These are phyloP conservation scores for Panicum virgatum DNA, from an alignment of 202 grass and related monocot genomes.

Conservation along the genomic window DNA sequence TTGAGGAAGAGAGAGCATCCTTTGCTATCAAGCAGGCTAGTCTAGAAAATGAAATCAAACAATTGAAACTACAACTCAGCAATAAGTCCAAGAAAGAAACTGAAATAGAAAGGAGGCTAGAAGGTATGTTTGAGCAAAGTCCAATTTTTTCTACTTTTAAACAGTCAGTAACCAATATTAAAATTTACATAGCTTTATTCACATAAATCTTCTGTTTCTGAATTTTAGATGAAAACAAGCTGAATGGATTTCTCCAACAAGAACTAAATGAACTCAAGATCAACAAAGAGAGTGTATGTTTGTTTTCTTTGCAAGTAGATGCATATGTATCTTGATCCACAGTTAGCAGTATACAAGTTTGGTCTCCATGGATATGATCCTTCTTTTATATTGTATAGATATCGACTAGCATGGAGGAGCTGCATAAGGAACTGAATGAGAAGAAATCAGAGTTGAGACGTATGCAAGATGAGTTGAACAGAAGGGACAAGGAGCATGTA, in stretches of 20 bases:
- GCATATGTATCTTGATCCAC: slow-evolving; percentile 15
- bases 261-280: slow-evolving; percentile 76
- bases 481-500: slow-evolving; percentile 44
- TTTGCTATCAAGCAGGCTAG: slow-evolving; percentile 44
- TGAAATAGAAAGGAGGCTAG: slow-evolving; percentile 57
- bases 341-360: not conserved
- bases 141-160: slow-evolving; percentile 26
- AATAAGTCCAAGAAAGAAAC: slow-evolving; percentile 48
- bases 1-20: slow-evolving; percentile 45
- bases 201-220: slow-evolving; percentile 33
- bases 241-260: slow-evolving; percentile 59
- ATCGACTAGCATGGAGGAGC: slow-evolving; percentile 54
- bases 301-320: slow-evolving; percentile 11
- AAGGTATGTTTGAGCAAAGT: slow-evolving; percentile 52
- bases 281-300: slow-evolving; percentile 69
- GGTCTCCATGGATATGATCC: not conserved
- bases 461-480: slow-evolving; percentile 60
- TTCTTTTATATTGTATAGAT: slow-evolving; percentile 43
- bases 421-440: slow-evolving; percentile 63
- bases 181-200: slow-evolving; percentile 13
- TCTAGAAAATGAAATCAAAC: slow-evolving; percentile 81
- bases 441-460: slow-evolving; percentile 59
- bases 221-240: slow-evolving; percentile 68
- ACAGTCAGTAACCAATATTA: not conserved
- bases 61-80: not conserved